Evolutionary conservation across 371 early-diverging fungal genomes (phyloP), one percentile per base, ranked within the genome.

Genomic region (Zopfochytrium polystomum): DNA sequence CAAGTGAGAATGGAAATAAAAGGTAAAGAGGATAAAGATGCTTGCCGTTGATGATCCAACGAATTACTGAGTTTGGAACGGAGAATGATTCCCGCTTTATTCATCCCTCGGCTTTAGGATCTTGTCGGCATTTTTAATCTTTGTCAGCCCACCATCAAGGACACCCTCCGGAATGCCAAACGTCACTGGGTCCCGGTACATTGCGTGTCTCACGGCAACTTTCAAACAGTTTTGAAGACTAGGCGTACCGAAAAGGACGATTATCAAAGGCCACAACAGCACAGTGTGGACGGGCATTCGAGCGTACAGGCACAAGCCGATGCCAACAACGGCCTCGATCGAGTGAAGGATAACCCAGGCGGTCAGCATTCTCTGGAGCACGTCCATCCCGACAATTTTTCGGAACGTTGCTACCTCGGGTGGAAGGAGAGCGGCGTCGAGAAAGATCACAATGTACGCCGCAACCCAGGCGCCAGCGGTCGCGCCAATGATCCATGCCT

Each of bases 111-210:
- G n/a, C n/a, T n/a, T n/a, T n/a, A n/a, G n/a, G n/a, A n/a, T n/a
- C n/a, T n/a, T n/a, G n/a, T n/a, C n/a, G n/a, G n/a, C n/a, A n/a
- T n/a, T n/a, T n/a, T n/a, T n/a, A n/a, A n/a, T n/a, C n/a, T n/a
- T n/a, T n/a, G n/a, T n/a, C n/a, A n/a, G n/a, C n/a, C n/a, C 34
- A 3, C 64, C 58, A 27, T 63, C 58, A 27, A 67, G 26, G 35
- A 67, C 67, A 25, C 58, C 58, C 51, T 57, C 50, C 13, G 67
- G 67, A 18, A 67, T 47, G 3, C 67, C 67, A 62, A 67, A 67
- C 29, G 60, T 60, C 35, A 58, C 63, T 2, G 67, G 67, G 51
- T 67, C 62, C 18, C 58, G 1, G 29, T 45, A 30, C 62, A 67
- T 52, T 1, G 62, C 62, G 35, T 54, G 29, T 22, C 57, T 35